Conservation (phyloP, 371 early-diverging fungal genomes). For the Apophysomyces elegans region DNA sequence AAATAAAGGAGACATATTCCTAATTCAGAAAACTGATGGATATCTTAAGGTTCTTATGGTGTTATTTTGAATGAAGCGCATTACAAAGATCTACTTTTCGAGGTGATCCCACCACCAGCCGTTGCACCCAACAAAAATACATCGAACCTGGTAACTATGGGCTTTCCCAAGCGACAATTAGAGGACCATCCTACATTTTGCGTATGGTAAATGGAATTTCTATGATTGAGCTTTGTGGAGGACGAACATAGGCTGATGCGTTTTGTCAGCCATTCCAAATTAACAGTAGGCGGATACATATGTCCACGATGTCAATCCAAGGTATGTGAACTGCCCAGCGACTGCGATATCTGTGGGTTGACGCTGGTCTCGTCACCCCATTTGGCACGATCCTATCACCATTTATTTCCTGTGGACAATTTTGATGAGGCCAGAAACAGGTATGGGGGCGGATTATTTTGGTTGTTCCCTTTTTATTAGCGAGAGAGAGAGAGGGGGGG, state of each 20-base stretch:
- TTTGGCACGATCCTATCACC: conserved; percentile 94
- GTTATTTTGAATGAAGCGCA: conserved; percentile 88
- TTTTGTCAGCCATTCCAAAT: conserved; percentile 70
- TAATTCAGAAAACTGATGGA: background rate
- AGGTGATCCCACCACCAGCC: conserved; percentile 84
- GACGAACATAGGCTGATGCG: background rate
- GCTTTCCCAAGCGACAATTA: conserved; percentile 77
- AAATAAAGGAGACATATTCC: background rate
- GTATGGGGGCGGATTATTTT: conserved; percentile 20
- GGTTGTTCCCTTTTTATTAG: too few relatives aligned
- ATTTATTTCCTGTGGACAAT: conserved; percentile 89
- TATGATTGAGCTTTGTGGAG: background rate
- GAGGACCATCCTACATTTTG: conserved; percentile 76
- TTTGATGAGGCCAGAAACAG: conserved; percentile 58
- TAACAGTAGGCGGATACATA: conserved; percentile 78
- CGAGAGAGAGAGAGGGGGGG: too few relatives aligned
- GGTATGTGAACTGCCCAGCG: conserved; percentile 90
- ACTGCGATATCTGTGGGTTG: conserved; percentile 92
- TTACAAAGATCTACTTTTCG: conserved; percentile 78
- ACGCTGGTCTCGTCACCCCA: conserved; percentile 92
- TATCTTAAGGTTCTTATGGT: conserved; percentile 69
- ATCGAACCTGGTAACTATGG: conserved; percentile 86
- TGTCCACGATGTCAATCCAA: conserved; percentile 89
- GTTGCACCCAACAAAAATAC: conserved; percentile 63
- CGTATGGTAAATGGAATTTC: conserved; percentile 65